Evolutionary conservation across 148 eudicot species (phyloP).

Genomic region (Fagopyrum tataricum): DNA sequence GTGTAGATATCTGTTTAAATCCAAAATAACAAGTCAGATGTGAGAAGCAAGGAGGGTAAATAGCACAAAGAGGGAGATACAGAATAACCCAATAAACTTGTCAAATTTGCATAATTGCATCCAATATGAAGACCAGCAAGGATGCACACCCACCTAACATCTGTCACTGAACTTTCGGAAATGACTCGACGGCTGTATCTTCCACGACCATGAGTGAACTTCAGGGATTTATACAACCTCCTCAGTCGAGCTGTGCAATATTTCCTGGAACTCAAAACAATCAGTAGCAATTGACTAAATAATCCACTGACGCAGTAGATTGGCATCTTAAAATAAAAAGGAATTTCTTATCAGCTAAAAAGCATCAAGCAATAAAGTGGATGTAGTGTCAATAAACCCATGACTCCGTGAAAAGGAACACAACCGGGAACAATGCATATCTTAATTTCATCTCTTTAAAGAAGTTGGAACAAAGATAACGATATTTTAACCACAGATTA

Average conservation of each 20-base stretch:
- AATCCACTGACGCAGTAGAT: background rate
- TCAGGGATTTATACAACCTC: conserved; percentile 85
- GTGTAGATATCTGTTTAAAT: conserved; percentile 3
- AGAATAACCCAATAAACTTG: background rate
- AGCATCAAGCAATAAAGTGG: background rate
- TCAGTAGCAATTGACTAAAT: background rate
- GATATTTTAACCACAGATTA: no score
- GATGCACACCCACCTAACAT: conserved; percentile 57
- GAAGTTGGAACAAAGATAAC: background rate
- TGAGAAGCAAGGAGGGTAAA: conserved; percentile 5
- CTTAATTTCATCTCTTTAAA: background rate
- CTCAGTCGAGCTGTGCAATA: conserved; percentile 91
- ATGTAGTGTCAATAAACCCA: background rate
- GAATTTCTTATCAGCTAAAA: background rate
- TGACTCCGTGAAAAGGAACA: background rate
- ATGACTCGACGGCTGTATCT: conserved; percentile 65
- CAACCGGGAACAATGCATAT: background rate
- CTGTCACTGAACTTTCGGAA: conserved; percentile 58
- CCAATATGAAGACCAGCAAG: background rate
- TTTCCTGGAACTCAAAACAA: conserved; percentile 36
- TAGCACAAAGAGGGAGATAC: conserved; percentile 31
- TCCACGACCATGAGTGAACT: conserved; percentile 91
- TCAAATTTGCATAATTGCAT: background rate
- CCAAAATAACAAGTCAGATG: background rate
- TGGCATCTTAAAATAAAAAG: background rate